These are phyloP conservation scores for Capsicum rhomboideum DNA, from an alignment of 257 asterid species.

Conservation along the genomic window DNA sequence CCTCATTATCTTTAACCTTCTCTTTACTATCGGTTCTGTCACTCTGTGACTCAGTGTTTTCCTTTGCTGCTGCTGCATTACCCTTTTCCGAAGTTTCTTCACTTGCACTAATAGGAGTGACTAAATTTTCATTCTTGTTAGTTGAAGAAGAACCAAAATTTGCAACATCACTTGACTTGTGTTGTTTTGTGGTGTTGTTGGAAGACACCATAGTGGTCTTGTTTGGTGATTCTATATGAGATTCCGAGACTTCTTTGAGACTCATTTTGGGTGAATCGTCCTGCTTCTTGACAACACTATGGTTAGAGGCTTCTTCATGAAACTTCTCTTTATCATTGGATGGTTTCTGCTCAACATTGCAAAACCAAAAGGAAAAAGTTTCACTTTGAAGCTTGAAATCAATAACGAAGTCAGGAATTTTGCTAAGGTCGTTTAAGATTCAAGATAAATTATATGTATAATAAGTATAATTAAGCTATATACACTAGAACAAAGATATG, in stretches of 20 bases:
- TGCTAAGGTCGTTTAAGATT: not conserved
- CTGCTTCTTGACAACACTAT: not conserved
- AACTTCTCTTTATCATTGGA: conserved; percentile 4
- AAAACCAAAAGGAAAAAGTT: not conserved
- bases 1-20: not conserved
- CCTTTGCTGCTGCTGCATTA: not conserved
- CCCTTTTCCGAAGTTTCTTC: not conserved
- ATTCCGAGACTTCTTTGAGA: not conserved
- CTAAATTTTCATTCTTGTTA: not conserved
- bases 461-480: not conserved
- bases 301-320: not conserved
- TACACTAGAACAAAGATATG: not conserved
- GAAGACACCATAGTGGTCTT: not conserved
- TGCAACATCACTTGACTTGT: not conserved
- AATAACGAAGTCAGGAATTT: not conserved
- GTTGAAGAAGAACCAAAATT: not conserved
- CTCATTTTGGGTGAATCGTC: not conserved
- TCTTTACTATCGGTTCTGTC: not conserved
- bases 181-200: not conserved
- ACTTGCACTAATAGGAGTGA: not conserved
- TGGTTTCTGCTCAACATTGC: conserved; percentile 2
- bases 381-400: not conserved
- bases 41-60: not conserved
- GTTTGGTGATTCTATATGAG: not conserved
- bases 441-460: not conserved